Percentiles rank a stretch among this genome's conserved stretches.
phyloP scores from a whole-genome alignment of 1,139 yeast genomes.

The Sugiyamaella paludigena region DNA sequence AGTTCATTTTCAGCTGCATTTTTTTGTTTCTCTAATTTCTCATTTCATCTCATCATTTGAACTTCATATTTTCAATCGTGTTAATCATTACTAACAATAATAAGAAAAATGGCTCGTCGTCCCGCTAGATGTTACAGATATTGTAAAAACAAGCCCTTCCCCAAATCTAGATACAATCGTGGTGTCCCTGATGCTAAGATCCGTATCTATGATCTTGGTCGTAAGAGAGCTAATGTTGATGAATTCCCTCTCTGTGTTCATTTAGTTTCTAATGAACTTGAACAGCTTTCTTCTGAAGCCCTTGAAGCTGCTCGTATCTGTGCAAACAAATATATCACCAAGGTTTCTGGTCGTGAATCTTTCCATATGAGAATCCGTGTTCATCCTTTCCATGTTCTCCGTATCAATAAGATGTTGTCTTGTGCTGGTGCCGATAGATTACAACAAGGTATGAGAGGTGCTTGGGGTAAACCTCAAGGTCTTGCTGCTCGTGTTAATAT shows the following conservation, averaged over 20 bases:
- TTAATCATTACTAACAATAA: not conserved
- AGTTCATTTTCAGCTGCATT: not conserved
- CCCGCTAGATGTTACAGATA: conserved; percentile 99
- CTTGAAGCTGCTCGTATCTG: conserved; percentile 99
- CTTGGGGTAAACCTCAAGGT: conserved; percentile 99
- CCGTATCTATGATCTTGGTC: conserved; percentile 98
- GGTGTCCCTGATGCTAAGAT: conserved; percentile 99
- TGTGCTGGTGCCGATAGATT: conserved; percentile 99
- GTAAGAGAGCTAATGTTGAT: conserved; percentile 99
- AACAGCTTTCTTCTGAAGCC: conserved; percentile 99
- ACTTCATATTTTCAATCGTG: not conserved
- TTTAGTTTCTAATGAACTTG: conserved; percentile 98
- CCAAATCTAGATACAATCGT: conserved; percentile 99
- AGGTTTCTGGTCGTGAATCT: conserved; percentile 96
- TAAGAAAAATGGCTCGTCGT: conserved; percentile 94
- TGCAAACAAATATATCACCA: conserved; percentile 99
- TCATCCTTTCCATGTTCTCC: conserved; percentile 99
- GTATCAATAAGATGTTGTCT: conserved; percentile 99
- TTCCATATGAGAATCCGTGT: conserved; percentile 99
- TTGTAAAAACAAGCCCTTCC: conserved; percentile 99
- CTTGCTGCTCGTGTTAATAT: conserved; percentile 98
- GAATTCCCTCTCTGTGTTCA: conserved; percentile 99
- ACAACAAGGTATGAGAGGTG: conserved; percentile 99
- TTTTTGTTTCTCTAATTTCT: not conserved
- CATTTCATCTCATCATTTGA: not conserved